Conservation (phyloP, 495 filamentous ascomycete species). For the Penicillium pulvis region DNA sequence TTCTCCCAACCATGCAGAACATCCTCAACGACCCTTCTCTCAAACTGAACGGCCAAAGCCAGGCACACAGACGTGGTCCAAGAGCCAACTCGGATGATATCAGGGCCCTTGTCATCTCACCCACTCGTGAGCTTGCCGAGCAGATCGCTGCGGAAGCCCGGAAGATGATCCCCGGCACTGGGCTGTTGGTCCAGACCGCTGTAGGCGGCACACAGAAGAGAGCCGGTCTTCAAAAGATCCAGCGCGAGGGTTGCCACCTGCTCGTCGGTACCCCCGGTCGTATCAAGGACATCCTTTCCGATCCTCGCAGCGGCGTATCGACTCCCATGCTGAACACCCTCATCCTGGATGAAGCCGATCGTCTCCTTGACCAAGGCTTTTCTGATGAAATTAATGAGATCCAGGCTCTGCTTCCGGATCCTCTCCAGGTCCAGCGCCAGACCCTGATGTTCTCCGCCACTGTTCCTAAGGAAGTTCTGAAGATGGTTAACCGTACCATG, state of each 20-base stretch:
- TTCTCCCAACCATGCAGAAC: conserved; percentile 73
- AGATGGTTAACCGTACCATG: conserved; percentile 68
- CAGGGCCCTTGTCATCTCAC: conserved; percentile 87
- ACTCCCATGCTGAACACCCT: conserved; percentile 76
- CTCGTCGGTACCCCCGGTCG: conserved; percentile 91
- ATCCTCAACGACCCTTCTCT: conserved; percentile 61
- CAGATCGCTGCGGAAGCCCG: conserved; percentile 86
- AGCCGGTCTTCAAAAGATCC: conserved; percentile 61
- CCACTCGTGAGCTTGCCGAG: conserved; percentile 91
- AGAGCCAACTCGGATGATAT: conserved; percentile 61
- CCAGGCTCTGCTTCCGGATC: conserved; percentile 62
- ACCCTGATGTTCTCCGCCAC: conserved; percentile 95
- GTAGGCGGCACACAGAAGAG: conserved; percentile 86
- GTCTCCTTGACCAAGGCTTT: conserved; percentile 89
- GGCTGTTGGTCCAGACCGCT: conserved; percentile 77
- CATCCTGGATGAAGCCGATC: conserved; percentile 93
- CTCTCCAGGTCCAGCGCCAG: conserved; percentile 66
- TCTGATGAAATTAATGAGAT: conserved; percentile 75
- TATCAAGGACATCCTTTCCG: conserved; percentile 79
- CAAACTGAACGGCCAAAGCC: conserved; percentile 32
- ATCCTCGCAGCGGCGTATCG: conserved; percentile 61
- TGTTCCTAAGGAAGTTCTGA: conserved; percentile 78
- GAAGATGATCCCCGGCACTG: conserved; percentile 66
- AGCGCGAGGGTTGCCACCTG: conserved; percentile 78
- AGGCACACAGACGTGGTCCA: conserved; percentile 6